Base-by-base conservation (phyloP, 495 filamentous ascomycete species). In the Penicillium parvum region DNA sequence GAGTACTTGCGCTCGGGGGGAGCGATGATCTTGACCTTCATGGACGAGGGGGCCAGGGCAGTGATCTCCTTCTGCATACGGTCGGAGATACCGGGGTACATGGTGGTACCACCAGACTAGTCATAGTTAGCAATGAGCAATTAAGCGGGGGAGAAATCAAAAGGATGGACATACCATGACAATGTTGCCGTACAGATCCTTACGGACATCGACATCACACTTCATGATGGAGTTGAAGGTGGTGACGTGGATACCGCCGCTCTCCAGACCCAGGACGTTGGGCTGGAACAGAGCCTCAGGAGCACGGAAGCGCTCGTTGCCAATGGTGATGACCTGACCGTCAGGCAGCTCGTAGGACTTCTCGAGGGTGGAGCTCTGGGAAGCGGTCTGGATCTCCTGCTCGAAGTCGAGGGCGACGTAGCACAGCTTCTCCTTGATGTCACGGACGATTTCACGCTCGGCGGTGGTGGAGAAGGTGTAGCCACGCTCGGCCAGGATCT, bases 31-130 rank as follows among this genome's bases (percentile, higher is more conserved):
- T 84, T 85, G 68, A 85, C 80, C 77, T 84, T 84, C 82, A 85
- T 85, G 54, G 90, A 96, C 30, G 94, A 97, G 59, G 92, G 92
- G 58, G 92, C 92, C 71, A 98, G 86, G 61, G 94, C 87, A 64
- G 91, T 97, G 75, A 98, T 98, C 80, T 98, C 92, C 87, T 98
- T 98, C 78, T 98, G 92, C 92, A 98, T 98, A 85, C 92, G 94
- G 81, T 98, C 92, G 71, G 90, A 95, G 77, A 98, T 96, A 90
- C 92, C 92, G 53, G 92, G 92, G 79, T 98, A 98, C 90, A 96
- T 96, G 68, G 90, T 96, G 61, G 90, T 96, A 77, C 90, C 90
- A 82, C 90, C 90, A 79, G 90, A 96, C 85, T 92, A 64, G 32
- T 43, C n/a, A 14, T 16, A 29, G 42, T 55, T 32, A 57, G 38